A percentile compares a stretch with the other conserved stretches of the same genome.
phyloP scores from a whole-genome alignment of 2,329 filamentous ascomycete species.

The Phaeosphaeriaceae sp. region DNA sequence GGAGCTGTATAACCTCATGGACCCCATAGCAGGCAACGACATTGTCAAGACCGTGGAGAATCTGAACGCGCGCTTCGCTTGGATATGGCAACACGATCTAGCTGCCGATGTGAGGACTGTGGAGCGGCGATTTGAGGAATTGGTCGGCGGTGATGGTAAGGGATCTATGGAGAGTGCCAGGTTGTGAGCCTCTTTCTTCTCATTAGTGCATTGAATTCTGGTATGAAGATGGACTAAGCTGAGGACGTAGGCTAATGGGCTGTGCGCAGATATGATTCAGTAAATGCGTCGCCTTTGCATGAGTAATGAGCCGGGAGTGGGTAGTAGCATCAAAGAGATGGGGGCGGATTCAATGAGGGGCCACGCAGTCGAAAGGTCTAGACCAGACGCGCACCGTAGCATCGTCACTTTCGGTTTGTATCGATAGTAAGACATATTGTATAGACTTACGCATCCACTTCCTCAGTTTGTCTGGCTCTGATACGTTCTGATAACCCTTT shows the following conservation, averaged over 20 bases:
- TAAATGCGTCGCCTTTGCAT: background rate
- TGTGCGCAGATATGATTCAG: slow-evolving; percentile 2
- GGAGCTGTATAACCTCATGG: slow-evolving; percentile 22
- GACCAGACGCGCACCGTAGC: too few relatives aligned
- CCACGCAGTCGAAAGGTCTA: too few relatives aligned
- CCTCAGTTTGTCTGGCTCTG: too few relatives aligned
- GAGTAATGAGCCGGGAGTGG: background rate
- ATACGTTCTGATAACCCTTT: too few relatives aligned
- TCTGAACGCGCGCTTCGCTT: slow-evolving; percentile 24
- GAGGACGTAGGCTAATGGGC: background rate
- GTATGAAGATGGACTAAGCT: too few relatives aligned
- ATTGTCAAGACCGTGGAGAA: slow-evolving; percentile 19
- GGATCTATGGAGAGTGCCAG: slow-evolving; percentile 3
- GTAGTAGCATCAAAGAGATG: too few relatives aligned
- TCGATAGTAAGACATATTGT: too few relatives aligned
- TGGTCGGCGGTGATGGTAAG: background rate
- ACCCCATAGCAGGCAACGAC: slow-evolving; percentile 10
- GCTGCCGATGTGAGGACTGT: slow-evolving; percentile 17
- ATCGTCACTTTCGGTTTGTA: too few relatives aligned
- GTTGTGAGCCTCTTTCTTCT: slow-evolving; percentile 2
- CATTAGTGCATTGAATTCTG: too few relatives aligned
- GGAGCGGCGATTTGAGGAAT: slow-evolving; percentile 5
- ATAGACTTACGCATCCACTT: too few relatives aligned
- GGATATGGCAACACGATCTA: slow-evolving; percentile 32
- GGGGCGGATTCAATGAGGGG: too few relatives aligned